Evolutionary conservation across 2,329 filamentous ascomycete genomes (phyloP).

Genomic region (Talaromyces sp.): DNA sequence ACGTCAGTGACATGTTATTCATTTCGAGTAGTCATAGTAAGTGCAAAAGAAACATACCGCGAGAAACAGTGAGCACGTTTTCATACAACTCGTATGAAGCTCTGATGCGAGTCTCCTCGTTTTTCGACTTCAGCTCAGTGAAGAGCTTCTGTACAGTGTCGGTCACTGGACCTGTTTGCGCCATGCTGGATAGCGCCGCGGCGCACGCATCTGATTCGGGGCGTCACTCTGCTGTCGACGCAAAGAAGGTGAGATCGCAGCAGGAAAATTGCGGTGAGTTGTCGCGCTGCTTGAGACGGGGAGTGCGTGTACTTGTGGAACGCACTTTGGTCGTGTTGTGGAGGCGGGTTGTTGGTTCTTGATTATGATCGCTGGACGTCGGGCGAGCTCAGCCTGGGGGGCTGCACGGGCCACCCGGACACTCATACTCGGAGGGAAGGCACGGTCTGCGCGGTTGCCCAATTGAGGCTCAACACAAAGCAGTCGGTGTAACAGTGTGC

Average conservation of each 20-base stretch:
- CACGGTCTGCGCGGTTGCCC: background rate
- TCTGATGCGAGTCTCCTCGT: slow-evolving; percentile 44
- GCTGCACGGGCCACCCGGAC: slow-evolving; percentile 5
- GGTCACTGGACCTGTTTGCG: slow-evolving; percentile 40
- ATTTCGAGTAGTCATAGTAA: slow-evolving; percentile 1
- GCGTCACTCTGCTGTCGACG: background rate
- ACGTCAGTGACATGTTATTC: background rate
- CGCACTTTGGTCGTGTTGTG: background rate
- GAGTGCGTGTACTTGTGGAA: background rate
- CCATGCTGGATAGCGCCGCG: slow-evolving; percentile 36
- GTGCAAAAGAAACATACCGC: slow-evolving; percentile 29
- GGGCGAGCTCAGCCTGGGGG: slow-evolving; percentile 2
- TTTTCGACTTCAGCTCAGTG: slow-evolving; percentile 53
- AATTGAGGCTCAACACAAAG: background rate
- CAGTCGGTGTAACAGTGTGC: background rate
- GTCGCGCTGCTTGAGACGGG: background rate
- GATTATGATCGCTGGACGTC: background rate
- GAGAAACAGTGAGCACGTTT: slow-evolving; percentile 40
- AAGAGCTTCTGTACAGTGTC: slow-evolving; percentile 53
- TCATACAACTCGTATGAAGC: slow-evolving; percentile 45
- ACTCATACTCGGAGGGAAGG: background rate
- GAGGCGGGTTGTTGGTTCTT: background rate
- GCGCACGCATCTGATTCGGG: slow-evolving; percentile 11
- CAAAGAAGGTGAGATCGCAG: background rate
- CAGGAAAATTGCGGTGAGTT: background rate